A percentile compares a stretch with the other conserved stretches of the same genome.
These are phyloP conservation scores for Hyphodiscus hymeniophilus DNA, from an alignment of 495 filamentous ascomycete species.

Conservation along the genomic window DNA sequence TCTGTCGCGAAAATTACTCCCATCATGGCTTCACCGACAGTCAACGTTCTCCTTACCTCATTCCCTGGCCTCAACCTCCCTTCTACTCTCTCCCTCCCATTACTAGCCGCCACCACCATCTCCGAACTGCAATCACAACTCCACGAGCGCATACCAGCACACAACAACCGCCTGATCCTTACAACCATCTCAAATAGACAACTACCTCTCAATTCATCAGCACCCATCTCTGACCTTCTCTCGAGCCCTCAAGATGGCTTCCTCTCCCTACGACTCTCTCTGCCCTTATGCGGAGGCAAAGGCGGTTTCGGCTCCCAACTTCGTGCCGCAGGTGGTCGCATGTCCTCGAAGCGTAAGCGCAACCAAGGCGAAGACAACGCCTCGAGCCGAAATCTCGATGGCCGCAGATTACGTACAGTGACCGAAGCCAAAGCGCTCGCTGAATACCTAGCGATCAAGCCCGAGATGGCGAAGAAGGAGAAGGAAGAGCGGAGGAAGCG, in stretches of 20 bases:
- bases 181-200: slow-evolving; percentile 75
- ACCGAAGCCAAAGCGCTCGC: slow-evolving; percentile 91
- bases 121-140: slow-evolving; percentile 57
- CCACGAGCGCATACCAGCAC: slow-evolving; percentile 52
- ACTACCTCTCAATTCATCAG: slow-evolving; percentile 38
- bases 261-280: slow-evolving; percentile 70
- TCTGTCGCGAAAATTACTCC: no score
- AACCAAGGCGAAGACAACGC: slow-evolving; percentile 75
- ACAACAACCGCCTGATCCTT: slow-evolving; percentile 53
- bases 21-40: slow-evolving; percentile 37
- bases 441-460: slow-evolving; percentile 90
- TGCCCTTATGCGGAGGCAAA: slow-evolving; percentile 79
- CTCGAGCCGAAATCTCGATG: slow-evolving; percentile 88
- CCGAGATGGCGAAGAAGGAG: slow-evolving; percentile 91
- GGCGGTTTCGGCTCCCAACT: slow-evolving; percentile 97
- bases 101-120: slow-evolving; percentile 58
- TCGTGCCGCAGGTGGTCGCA: slow-evolving; percentile 91
- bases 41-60: slow-evolving; percentile 77
- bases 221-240: slow-evolving; percentile 46
- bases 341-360: slow-evolving; percentile 88
- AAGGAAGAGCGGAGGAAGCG: slow-evolving; percentile 71
- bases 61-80: slow-evolving; percentile 79
- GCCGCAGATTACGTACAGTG: slow-evolving; percentile 80
- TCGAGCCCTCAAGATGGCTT: slow-evolving; percentile 48
- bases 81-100: slow-evolving; percentile 61